A percentile compares a stretch with the other conserved stretches of the same genome.
Conservation (phyloP, 2,329 filamentous ascomycete genomes). For the Taxawa tesnikishii region DNA sequence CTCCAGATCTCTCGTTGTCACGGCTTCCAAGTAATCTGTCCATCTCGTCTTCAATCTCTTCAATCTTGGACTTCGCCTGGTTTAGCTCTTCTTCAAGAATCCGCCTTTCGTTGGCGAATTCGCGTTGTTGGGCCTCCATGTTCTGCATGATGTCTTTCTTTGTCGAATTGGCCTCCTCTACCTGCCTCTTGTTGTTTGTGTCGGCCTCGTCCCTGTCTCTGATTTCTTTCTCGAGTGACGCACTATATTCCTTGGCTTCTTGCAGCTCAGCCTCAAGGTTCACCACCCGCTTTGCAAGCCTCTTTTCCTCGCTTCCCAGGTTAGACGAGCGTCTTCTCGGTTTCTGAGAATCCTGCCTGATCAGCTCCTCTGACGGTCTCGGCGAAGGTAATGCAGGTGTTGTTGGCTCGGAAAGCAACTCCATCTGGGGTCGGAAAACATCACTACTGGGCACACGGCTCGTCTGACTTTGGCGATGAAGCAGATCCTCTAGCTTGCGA, state of each 20-base stretch:
- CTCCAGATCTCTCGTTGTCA: conserved; percentile 64
- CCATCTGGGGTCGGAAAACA: conserved; percentile 13
- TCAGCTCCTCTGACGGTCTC: conserved; percentile 30
- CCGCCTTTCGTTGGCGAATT: conserved; percentile 76
- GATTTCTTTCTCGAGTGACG: conserved; percentile 58
- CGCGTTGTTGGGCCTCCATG: conserved; percentile 80
- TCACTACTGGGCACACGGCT: conserved; percentile 30
- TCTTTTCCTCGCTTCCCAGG: conserved; percentile 48
- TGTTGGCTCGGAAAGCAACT: conserved; percentile 6
- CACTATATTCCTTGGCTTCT: conserved; percentile 56
- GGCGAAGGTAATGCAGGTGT: conserved; percentile 15
- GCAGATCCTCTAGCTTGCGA: conserved; percentile 76
- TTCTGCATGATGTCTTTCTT: conserved; percentile 93
- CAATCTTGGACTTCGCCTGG: conserved; percentile 61
- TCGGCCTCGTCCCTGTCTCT: conserved; percentile 38
- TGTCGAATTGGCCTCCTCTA: conserved; percentile 79
- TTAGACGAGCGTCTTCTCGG: conserved; percentile 49
- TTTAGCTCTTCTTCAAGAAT: conserved; percentile 72
- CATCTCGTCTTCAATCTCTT: conserved; percentile 86
- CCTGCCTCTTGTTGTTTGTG: conserved; percentile 51
- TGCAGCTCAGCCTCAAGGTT: conserved; percentile 67
- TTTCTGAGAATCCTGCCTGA: conserved; percentile 47
- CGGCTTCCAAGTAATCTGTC: conserved; percentile 72
- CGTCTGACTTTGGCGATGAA: conserved; percentile 65
- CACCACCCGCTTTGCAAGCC: conserved; percentile 48